Conservation (phyloP, 2,329 filamentous ascomycete genomes). For the Penicillium hesseltinei region DNA sequence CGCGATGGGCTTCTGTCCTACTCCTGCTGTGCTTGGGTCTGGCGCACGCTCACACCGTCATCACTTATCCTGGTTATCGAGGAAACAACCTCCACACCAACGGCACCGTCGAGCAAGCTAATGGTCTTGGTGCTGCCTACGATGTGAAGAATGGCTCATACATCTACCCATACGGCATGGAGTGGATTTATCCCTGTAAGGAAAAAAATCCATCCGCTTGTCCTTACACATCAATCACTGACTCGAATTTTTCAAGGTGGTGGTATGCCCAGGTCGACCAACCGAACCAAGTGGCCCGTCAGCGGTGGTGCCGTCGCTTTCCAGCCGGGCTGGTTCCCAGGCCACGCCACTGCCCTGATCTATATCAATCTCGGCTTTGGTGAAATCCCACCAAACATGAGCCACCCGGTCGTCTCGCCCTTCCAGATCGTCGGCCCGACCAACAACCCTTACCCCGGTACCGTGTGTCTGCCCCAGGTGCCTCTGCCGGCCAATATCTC, state of each 20-base stretch:
- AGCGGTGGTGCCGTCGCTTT: slow-evolving; percentile 82
- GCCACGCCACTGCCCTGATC: slow-evolving; percentile 76
- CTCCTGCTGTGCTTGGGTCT: slow-evolving; percentile 39
- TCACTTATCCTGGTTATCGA: slow-evolving; percentile 83
- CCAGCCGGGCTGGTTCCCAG: slow-evolving; percentile 94
- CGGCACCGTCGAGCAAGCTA: slow-evolving; percentile 52
- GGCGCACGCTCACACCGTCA: slow-evolving; percentile 65
- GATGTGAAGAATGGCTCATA: slow-evolving; percentile 42
- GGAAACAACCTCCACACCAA: slow-evolving; percentile 83
- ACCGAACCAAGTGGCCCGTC: slow-evolving; percentile 90
- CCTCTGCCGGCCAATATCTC: slow-evolving; percentile 71
- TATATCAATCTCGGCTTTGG: slow-evolving; percentile 91
- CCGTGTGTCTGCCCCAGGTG: slow-evolving; percentile 85
- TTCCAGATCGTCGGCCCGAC: slow-evolving; percentile 81
- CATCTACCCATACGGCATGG: slow-evolving; percentile 80
- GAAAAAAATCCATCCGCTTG: slow-evolving; percentile 9
- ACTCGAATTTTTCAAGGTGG: slow-evolving; percentile 61
- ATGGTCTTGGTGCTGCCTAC: slow-evolving; percentile 48
- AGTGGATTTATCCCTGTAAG: slow-evolving; percentile 94
- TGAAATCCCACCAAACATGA: slow-evolving; percentile 81
- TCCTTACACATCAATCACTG: background rate
- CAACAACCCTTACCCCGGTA: slow-evolving; percentile 82
- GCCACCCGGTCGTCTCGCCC: slow-evolving; percentile 72
- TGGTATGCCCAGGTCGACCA: slow-evolving; percentile 71
- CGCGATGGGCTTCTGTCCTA: slow-evolving; percentile 29